These are phyloP conservation scores for Euclidium syriacum DNA, from an alignment of 345 rosid species.

Conservation along the genomic window DNA sequence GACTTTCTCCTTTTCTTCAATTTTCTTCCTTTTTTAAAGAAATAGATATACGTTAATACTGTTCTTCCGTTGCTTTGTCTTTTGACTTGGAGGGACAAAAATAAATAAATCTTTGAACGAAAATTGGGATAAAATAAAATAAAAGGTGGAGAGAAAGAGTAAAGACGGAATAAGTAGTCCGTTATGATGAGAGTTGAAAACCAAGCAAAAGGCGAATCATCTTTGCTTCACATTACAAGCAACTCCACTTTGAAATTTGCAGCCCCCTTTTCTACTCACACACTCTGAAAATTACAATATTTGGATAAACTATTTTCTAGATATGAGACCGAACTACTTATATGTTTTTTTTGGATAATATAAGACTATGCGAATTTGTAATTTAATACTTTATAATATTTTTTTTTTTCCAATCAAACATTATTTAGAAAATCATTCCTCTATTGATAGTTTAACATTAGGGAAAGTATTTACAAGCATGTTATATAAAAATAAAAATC, in stretches of 20 bases:
- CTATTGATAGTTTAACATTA: too few relatives aligned
- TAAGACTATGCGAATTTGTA: too few relatives aligned
- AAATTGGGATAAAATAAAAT: background rate
- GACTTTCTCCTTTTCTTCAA: constrained; percentile 15
- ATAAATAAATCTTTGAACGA: background rate
- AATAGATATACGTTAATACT: constrained; percentile 9
- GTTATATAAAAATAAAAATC: too few relatives aligned
- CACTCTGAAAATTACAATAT: background rate
- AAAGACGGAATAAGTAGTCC: constrained; percentile 32
- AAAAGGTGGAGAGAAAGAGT: constrained; percentile 12
- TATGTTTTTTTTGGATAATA: too few relatives aligned
- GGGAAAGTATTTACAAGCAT: too few relatives aligned
- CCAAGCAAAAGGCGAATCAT: constrained; percentile 33
- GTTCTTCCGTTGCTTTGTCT: constrained; percentile 27
- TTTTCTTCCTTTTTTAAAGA: background rate
- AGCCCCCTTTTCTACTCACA: background rate
- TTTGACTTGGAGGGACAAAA: constrained; percentile 21
- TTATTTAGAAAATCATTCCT: too few relatives aligned
- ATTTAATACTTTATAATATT: too few relatives aligned
- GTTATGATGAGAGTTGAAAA: constrained; percentile 37
- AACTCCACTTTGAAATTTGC: constrained; percentile 24
- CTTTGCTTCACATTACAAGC: constrained; percentile 32
- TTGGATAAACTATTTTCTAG: background rate
- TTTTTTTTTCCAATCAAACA: too few relatives aligned
- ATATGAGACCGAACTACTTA: background rate